Conservation (phyloP, 1,139 yeast species). For the Pichia sp. region DNA sequence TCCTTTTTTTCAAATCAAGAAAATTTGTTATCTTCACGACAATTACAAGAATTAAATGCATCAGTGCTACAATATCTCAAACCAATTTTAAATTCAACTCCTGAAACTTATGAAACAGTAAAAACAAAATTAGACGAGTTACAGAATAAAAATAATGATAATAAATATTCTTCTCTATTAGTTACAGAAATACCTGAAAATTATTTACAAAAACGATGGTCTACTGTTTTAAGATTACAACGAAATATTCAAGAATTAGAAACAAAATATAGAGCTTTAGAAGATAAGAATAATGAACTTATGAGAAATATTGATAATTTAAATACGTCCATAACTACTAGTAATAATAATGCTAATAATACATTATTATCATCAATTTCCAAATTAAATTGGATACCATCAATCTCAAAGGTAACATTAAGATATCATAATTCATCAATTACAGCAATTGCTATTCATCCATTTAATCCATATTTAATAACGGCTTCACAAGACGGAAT, state of each 20-base stretch:
- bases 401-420: slow-evolving; percentile 43
- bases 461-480: slow-evolving; percentile 57
- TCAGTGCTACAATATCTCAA: slow-evolving; percentile 17
- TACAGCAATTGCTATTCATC: slow-evolving; percentile 66
- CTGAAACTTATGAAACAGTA: slow-evolving; percentile 2
- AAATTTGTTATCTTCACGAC: slow-evolving; percentile 12
- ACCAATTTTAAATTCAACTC: slow-evolving; percentile 7
- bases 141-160: no score
- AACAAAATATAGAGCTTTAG: slow-evolving; percentile 21
- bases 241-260: slow-evolving; percentile 60
- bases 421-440: slow-evolving; percentile 56
- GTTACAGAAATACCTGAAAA: slow-evolving; percentile 31
- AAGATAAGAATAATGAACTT: slow-evolving; percentile 19
- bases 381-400: slow-evolving; percentile 67
- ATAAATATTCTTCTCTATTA: not conserved
- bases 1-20: slow-evolving; percentile 5
- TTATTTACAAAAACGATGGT: slow-evolving; percentile 81
- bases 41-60: slow-evolving; percentile 13
- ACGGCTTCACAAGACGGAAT: slow-evolving; percentile 74
- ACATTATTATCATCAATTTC: not conserved
- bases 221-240: slow-evolving; percentile 76
- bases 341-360: not conserved
- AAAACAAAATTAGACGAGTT: not conserved
- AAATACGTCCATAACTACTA: not conserved
- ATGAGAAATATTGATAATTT: slow-evolving; percentile 6